A percentile compares a stretch with the other conserved stretches of the same genome.
phyloP scores from a whole-genome alignment of 2,329 filamentous ascomycete genomes.

The Dactylellina haptotyla region DNA sequence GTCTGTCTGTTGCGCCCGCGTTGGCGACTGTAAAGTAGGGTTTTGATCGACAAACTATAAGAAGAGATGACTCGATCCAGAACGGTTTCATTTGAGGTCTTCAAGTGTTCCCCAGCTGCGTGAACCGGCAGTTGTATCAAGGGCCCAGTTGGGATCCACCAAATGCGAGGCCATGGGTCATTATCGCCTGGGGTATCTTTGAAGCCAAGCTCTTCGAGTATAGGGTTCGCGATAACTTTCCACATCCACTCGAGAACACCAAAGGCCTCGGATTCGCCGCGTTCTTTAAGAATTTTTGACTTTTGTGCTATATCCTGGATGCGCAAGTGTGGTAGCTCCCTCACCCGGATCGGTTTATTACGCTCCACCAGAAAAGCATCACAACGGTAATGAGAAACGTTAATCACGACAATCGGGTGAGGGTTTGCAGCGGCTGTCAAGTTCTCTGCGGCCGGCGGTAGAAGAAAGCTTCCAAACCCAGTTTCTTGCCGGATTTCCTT shows the following conservation, averaged over 20 bases:
- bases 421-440: constrained; percentile 52
- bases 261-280: constrained; percentile 7
- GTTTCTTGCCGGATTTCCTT: constrained; percentile 48
- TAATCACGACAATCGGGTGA: constrained; percentile 60
- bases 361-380: constrained; percentile 19
- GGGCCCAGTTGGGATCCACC: constrained; percentile 60
- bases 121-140: constrained; percentile 60
- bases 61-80: constrained; percentile 62
- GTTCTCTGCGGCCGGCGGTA: constrained; percentile 54
- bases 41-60: constrained; percentile 60
- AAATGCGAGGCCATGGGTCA: constrained; percentile 56
- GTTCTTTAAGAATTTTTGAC: constrained; percentile 37
- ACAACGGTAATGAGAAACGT: constrained; percentile 55
- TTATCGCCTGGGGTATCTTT: constrained; percentile 19
- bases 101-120: constrained; percentile 59
- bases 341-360: neutral
- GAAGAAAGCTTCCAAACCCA: constrained; percentile 59
- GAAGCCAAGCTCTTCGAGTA: constrained; percentile 58
- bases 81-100: constrained; percentile 55
- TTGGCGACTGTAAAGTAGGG: constrained; percentile 58
- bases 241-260: constrained; percentile 59
- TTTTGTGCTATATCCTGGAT: constrained; percentile 11
- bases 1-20: neutral
- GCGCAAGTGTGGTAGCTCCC: constrained; percentile 21
- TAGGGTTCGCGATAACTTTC: constrained; percentile 56